phyloP scores from a whole-genome alignment of 2,329 filamentous ascomycete species.

The Dendryphion nanum region DNA sequence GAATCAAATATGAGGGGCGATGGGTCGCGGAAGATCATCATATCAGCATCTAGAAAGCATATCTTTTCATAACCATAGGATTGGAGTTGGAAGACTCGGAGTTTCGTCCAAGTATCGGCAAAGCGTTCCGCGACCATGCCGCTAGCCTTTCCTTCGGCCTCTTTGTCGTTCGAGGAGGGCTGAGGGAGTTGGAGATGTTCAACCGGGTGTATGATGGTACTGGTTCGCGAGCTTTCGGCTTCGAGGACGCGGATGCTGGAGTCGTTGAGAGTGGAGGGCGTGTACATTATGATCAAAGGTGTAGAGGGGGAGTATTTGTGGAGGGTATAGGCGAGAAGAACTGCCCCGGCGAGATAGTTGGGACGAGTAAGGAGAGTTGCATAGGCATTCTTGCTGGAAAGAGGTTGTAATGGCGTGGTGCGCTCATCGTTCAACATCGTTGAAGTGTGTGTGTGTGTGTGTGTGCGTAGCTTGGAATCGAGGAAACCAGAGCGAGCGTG shows the following conservation, averaged over 20 bases:
- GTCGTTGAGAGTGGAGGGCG: slow-evolving; percentile 40
- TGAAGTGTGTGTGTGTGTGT: too few species aligned
- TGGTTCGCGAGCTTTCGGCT: slow-evolving; percentile 41
- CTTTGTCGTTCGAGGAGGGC: slow-evolving; percentile 16
- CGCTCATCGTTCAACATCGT: slow-evolving; percentile 1
- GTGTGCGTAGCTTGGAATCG: too few species aligned
- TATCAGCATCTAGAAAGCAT: slow-evolving; percentile 55
- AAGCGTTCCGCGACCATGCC: slow-evolving; percentile 52
- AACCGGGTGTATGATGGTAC: slow-evolving; percentile 42
- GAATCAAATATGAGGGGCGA: slow-evolving; percentile 38
- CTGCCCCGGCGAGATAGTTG: slow-evolving; percentile 53
- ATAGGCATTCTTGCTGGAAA: slow-evolving; percentile 43
- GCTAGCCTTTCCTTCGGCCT: slow-evolving; percentile 17
- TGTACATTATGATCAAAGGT: slow-evolving; percentile 52
- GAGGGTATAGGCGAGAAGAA: slow-evolving; percentile 52
- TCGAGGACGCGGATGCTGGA: slow-evolving; percentile 43
- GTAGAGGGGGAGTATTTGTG: slow-evolving; percentile 45
- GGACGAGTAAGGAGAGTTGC: slow-evolving; percentile 53
- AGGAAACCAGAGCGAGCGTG: neutral
- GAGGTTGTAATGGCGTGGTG: too few species aligned
- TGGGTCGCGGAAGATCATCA: slow-evolving; percentile 48
- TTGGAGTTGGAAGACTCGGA: slow-evolving; percentile 51
- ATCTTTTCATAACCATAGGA: slow-evolving; percentile 31
- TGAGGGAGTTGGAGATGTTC: slow-evolving; percentile 42
- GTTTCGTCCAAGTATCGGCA: slow-evolving; percentile 56